Percentiles rank a stretch among this genome's conserved stretches.
phyloP scores from a whole-genome alignment of 2,329 filamentous ascomycete species.

The Raffaelea ambrosiae region DNA sequence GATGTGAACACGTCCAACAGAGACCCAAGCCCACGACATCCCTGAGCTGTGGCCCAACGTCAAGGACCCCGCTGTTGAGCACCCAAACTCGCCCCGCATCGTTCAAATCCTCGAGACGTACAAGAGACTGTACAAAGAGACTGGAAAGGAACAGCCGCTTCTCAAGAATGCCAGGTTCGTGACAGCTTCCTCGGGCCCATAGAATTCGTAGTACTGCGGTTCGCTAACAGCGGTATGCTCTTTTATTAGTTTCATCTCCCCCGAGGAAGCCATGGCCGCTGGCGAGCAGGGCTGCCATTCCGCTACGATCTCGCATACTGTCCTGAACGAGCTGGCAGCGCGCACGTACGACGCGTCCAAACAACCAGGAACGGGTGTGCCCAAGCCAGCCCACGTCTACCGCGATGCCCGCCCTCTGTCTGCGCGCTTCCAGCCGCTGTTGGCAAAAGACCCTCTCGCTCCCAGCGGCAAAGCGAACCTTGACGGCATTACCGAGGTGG shows the following conservation, averaged over 20 bases:
- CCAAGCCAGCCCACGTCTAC: conserved; percentile 32
- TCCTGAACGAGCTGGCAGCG: conserved; percentile 27
- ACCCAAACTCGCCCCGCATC: conserved; percentile 38
- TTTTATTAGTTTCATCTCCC: conserved; percentile 28
- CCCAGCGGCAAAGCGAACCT: conserved; percentile 16
- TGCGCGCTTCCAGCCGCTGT: conserved; percentile 25
- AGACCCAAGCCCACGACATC: conserved; percentile 33
- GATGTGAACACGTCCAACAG: conserved; percentile 21
- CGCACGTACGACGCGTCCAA: conserved; percentile 22
- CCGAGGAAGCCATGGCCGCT: conserved; percentile 35
- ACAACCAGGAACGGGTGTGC: conserved; percentile 27
- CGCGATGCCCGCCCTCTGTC: conserved; percentile 21
- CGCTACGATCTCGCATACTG: conserved; percentile 31
- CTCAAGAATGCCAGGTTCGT: conserved; percentile 34
- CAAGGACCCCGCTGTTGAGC: conserved; percentile 35
- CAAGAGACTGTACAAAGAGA: conserved; percentile 33
- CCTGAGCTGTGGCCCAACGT: conserved; percentile 35
- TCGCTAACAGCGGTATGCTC: background rate
- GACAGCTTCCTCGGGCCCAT: conserved; percentile 3
- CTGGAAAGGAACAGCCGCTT: conserved; percentile 37
- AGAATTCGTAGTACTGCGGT: no score
- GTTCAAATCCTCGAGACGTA: conserved; percentile 40
- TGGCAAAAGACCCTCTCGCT: conserved; percentile 29
- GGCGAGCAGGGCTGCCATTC: conserved; percentile 38
- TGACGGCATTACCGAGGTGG: conserved; percentile 23